Percentiles rank a stretch among this genome's conserved stretches.
Evolutionary conservation across 1,284 basidiomycete genomes (phyloP).

Genomic region (Fomitopsis betulina): DNA sequence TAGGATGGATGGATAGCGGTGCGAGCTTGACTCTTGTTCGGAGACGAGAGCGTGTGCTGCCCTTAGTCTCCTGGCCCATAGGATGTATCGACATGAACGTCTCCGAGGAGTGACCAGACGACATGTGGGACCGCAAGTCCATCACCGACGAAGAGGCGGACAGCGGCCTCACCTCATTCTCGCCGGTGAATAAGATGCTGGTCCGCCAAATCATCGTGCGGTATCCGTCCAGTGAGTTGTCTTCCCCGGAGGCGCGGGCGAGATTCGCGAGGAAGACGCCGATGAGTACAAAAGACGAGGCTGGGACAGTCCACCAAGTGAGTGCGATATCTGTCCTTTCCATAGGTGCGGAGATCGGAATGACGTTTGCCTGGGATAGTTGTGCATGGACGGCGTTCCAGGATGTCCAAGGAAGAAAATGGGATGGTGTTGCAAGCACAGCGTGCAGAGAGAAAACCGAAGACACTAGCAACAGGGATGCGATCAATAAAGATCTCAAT

Average conservation of each 20-base stretch:
- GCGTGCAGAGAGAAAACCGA: background rate
- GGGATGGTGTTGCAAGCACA: background rate
- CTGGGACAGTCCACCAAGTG: slow-evolving; percentile 37
- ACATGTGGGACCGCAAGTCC: slow-evolving; percentile 2
- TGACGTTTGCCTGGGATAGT: background rate
- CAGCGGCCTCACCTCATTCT: background rate
- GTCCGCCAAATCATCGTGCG: background rate
- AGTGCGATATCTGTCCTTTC: background rate
- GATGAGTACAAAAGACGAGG: slow-evolving; percentile 36
- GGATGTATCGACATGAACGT: slow-evolving; percentile 20
- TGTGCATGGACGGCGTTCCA: background rate
- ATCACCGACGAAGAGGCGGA: background rate
- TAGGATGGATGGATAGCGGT: slow-evolving; percentile 17
- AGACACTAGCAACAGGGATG: background rate
- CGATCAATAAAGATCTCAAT: background rate
- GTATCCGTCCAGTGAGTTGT: slow-evolving; percentile 6
- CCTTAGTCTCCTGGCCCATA: slow-evolving; percentile 51
- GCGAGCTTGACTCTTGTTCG: slow-evolving; percentile 17
- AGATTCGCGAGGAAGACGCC: slow-evolving; percentile 10
- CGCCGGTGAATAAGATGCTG: background rate
- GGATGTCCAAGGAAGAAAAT: background rate
- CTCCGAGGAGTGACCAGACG: background rate
- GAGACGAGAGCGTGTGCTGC: slow-evolving; percentile 37
- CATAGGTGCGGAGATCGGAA: background rate
- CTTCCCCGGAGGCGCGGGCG: slow-evolving; percentile 15